These are phyloP conservation scores for Pseudovirgaria hyperparasitica DNA, from an alignment of 2,329 filamentous ascomycete genomes.

Conservation along the genomic window DNA sequence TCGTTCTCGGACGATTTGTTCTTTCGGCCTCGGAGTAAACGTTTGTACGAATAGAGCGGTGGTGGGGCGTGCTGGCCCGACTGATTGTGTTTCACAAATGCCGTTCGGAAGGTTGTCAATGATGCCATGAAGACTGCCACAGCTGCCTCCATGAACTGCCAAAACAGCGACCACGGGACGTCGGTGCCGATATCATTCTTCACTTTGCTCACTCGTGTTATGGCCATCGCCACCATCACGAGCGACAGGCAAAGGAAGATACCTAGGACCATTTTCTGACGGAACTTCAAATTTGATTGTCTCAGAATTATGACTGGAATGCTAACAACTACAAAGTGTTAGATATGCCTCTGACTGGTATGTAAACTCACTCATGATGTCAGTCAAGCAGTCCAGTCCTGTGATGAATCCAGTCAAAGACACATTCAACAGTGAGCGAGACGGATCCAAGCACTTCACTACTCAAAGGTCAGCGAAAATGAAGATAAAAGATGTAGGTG, in stretches of 20 bases:
- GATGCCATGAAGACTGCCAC: conserved; percentile 11
- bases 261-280: conserved; percentile 1
- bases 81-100: conserved; percentile 4
- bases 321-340: conserved; percentile 6
- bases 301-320: conserved; percentile 8
- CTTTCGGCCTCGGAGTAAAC: not conserved
- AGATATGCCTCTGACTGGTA: not conserved
- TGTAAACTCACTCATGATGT: conserved; percentile 1
- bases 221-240: conserved; percentile 2
- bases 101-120: conserved; percentile 9
- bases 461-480: not conserved
- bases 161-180: conserved; percentile 8
- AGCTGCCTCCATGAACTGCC: conserved; percentile 9
- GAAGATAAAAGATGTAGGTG: not conserved
- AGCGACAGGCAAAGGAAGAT: conserved; percentile 2
- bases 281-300: conserved; percentile 1
- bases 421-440: not conserved
- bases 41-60: too few species aligned
- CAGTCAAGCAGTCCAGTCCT: conserved; percentile 1
- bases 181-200: not conserved
- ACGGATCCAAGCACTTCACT: not conserved
- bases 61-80: not conserved
- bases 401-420: conserved; percentile 1
- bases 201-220: conserved; percentile 1
- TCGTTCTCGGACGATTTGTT: too few species aligned